Base-by-base conservation (phyloP, 352 stramenopile genomes). In the Hyaloperonospora brassicae region DNA sequence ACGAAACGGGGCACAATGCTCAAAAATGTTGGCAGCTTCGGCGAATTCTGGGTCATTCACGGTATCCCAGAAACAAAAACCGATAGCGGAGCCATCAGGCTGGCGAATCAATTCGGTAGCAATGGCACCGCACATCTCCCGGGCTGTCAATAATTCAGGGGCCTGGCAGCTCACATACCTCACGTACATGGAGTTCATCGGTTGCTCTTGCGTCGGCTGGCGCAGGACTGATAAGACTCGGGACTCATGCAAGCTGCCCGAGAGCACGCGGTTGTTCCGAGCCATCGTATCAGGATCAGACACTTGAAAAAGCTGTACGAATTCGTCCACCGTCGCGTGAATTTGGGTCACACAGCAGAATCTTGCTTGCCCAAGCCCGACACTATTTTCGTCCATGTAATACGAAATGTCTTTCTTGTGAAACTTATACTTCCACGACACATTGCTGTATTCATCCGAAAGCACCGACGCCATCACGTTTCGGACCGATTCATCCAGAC, bases 11-110 rank as follows among this genome's bases (percentile, higher is more conserved):
- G 44, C 65, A 40, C 58, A 59, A 1, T 46, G 44, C 25, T 61
- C 52, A 12, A 70, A 46, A 2, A 55, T 65, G 3, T 59, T 64
- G 17, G 17, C 43, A 23, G 41, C 48, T 13, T 57, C 35, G 1
- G 45, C 50, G 17, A 77, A 73, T 41, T 68, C 59, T 1, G 47
- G 53, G 13, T 69, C 61, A 17, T 81, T 63, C 31, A 86, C 64
- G 8, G 72, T 83, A 50, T 86, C 70, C 75, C 72, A 83, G 11
- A 86, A 63, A 50, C 75, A 83, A 50, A 83, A 86, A 47, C 70
- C 75, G 38, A 83, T 72, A 0, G 65, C 78, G 1, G 72, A 73
- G 14, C 70, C 68, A 38, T 79, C 57, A 27, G 68, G 43, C 47
- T 73, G 61, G 5, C 21, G 55, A 39, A 75, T 63, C 35, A 69